Evolutionary conservation across 345 rosid species (phyloP), one percentile per base, ranked within the genome.

Genomic region (Brassica incana): DNA sequence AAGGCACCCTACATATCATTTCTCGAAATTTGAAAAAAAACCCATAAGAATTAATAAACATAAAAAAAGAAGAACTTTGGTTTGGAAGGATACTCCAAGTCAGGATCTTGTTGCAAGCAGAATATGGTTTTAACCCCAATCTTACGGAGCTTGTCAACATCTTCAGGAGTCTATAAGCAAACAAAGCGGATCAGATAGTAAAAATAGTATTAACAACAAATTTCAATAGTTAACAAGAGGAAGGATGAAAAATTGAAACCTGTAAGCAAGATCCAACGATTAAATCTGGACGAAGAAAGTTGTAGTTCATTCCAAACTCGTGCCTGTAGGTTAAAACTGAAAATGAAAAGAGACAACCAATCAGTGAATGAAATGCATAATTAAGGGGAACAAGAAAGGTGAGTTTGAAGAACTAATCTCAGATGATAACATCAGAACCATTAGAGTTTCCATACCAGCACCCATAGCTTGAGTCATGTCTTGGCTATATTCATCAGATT

Each of bases 381-480:
- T 2, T 8, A 50, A 73, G 36, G 16, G 25, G 45, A 67, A 58
- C 8, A 59, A 67, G 66, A 56, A 67, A 36, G 12, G 6, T 3
- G 23, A 66, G 38, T 58, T 23, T 50, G 56, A 3, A 62, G 65
- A 48, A 74, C 52, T 33, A 50, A 32, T 30, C 9, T 18, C 23
- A 50, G 18, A 61, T 25, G 68, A 72, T n/a, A 75, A 36, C 12
- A 33, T 4, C 20, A 33, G 27, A 54, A 2, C 10, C 62, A 48
- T 12, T 48, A 50, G 23, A 15, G 60, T 15, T 16, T 16, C 62
- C 27, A 20, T 78, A 95, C 99, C 98, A 69, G 97, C 97, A 82
- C 99, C 99, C 99, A 95, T 95, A 32, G 97, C 97, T 82, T 90
- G 89, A n/a, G 98, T 95, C 99, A 95, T 95, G 83, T 87, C 88